phyloP scores from a whole-genome alignment of 164 flowering plant species.

The Sedum album region DNA sequence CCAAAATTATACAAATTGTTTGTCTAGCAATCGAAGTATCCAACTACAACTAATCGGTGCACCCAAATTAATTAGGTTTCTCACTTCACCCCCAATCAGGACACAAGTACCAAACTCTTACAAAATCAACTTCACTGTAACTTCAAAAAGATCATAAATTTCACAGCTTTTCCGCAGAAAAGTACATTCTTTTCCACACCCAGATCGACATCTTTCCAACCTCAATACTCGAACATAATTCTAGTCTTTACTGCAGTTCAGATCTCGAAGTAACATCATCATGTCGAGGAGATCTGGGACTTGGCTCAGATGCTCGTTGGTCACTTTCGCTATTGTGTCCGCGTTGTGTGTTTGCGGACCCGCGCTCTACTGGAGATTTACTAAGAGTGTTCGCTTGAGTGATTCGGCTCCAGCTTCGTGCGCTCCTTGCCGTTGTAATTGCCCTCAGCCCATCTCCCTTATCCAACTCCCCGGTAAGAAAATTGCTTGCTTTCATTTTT shows the following conservation, averaged over 20 bases:
- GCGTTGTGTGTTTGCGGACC: constrained; percentile 79
- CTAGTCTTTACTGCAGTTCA: neutral
- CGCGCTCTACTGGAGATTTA: constrained; percentile 69
- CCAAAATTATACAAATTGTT: no score
- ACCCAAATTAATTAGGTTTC: neutral
- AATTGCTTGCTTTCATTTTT: neutral
- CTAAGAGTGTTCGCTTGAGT: constrained; percentile 27
- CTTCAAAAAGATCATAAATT: neutral
- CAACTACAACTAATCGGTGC: no score
- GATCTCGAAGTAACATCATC: constrained; percentile 6
- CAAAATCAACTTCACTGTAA: neutral
- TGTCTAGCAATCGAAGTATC: neutral
- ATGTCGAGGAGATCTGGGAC: constrained; percentile 61
- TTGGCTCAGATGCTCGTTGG: constrained; percentile 66
- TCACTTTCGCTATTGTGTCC: constrained; percentile 63
- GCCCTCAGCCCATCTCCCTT: constrained; percentile 79
- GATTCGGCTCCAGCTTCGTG: constrained; percentile 33
- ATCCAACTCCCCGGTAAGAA: constrained; percentile 69
- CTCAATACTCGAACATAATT: neutral
- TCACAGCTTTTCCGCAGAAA: neutral
- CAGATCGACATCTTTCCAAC: neutral
- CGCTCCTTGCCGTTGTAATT: constrained; percentile 64
- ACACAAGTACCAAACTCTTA: neutral
- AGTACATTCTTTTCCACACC: neutral
- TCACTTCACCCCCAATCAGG: neutral